Base-by-base conservation (phyloP, 345 rosid species). In the Dipteronia sinensis region DNA sequence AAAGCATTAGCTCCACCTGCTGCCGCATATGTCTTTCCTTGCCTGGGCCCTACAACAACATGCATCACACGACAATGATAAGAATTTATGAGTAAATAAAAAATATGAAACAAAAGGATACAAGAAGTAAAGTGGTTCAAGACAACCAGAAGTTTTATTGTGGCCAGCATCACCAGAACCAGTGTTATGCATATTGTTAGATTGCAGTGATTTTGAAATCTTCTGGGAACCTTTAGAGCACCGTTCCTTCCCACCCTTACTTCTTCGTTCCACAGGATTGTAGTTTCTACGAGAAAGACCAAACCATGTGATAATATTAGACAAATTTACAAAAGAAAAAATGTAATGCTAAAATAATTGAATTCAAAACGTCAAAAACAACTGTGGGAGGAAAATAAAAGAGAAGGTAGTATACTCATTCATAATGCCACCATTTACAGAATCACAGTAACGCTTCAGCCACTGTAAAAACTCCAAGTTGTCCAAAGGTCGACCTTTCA, bases 391-490 rank as follows among this genome's bases (percentile, higher is more conserved):
- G 44, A 56, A 3, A 61, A 25, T 2, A 20, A 58, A 69, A 55
- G 47, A 59, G 55, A 47, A 51, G 76, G 65, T 67, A 46, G 70
- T 81, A 46, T 88, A 95, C 99, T 95, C 97, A 22, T 93, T 95
- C 96, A 94, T 88, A 59, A 92, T 92, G 86, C 99, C 99, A 42
- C 98, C 97, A 81, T 96, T 96, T 3, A 94, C 83, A 53, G 99
- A 94, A 86, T 96, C 99, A 77, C 99, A 96, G 74, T 92, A 94
- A 13, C 97, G 91, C 83, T 92, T 96, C 72, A 96, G 87, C 99
- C 99, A 96, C 64, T 96, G 99, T 64, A 94, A 82, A 85, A 94
- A 94, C 89, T 96, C 99, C 94, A 96, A 88, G 83, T 96, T 96
- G 92, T 96, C 98, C 88, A 96, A 81, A 70, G 98, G 94, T 49